Evolutionary conservation across 345 rosid genomes (phyloP).

Genomic region (Abelmoschus esculentus): DNA sequence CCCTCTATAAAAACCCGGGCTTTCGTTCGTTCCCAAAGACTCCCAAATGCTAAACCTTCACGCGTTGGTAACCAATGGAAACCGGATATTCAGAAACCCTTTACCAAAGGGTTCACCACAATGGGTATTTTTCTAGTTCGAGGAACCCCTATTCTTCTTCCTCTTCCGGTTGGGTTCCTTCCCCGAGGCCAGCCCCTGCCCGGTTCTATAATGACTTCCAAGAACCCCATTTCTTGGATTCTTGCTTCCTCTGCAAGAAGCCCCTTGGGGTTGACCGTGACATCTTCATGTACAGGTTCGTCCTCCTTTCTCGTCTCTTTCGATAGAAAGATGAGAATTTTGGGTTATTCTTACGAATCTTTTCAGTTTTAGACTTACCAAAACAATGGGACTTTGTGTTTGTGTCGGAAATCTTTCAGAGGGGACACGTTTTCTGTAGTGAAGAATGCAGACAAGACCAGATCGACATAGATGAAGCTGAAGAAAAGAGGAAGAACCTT

Average conservation of each 20-base stretch:
- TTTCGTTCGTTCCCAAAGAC: not conserved
- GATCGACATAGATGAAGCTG: conserved; percentile 59
- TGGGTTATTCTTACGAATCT: not conserved
- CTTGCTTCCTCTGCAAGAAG: conserved; percentile 53
- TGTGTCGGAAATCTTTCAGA: conserved; percentile 30
- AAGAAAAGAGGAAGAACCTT: conserved; percentile 45
- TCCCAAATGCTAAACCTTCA: not conserved
- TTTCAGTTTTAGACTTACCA: too few relatives aligned
- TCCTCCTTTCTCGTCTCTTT: not conserved
- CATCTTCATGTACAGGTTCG: conserved; percentile 71
- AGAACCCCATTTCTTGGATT: conserved; percentile 44
- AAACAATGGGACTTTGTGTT: not conserved
- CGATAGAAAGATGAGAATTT: not conserved
- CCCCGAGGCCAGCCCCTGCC: conserved; percentile 37
- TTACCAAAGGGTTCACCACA: conserved; percentile 4
- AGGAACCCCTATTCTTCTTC: conserved; percentile 21
- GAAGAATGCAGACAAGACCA: conserved; percentile 82
- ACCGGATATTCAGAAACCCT: conserved; percentile 42
- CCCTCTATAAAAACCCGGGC: conserved; percentile 22
- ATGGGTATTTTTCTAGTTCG: conserved; percentile 25
- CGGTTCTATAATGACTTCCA: conserved; percentile 38
- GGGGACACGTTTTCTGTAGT: conserved; percentile 84
- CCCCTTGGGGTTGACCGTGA: conserved; percentile 44
- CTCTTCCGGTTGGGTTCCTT: conserved; percentile 15
- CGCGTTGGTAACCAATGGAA: conserved; percentile 28